These are phyloP conservation scores for Triticum turgidum DNA, from an alignment of 176 grass and related monocot genomes.

Conservation along the genomic window DNA sequence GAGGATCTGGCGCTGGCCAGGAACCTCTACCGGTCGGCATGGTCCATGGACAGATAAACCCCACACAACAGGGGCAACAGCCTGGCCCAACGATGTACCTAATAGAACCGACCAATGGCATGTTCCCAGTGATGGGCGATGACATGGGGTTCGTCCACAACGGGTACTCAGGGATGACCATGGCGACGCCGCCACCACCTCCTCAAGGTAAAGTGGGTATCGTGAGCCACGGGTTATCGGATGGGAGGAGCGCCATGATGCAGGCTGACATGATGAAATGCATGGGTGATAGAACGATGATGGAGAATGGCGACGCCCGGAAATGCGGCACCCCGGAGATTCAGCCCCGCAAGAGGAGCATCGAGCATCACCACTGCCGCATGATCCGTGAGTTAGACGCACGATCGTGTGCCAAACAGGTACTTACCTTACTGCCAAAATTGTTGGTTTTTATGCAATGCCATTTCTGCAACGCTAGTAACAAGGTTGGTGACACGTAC, in stretches of 20 bases:
- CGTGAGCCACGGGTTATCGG: conserved; percentile 53
- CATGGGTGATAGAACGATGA: not conserved
- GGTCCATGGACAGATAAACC: conserved; percentile 31
- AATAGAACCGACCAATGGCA: conserved; percentile 21
- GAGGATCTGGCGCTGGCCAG: conserved; percentile 25
- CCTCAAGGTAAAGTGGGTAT: conserved; percentile 9
- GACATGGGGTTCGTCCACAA: not conserved
- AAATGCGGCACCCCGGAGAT: conserved; percentile 32
- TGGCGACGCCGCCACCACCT: conserved; percentile 33
- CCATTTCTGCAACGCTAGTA: too few species aligned
- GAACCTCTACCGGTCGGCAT: conserved; percentile 29
- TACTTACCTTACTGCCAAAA: not conserved
- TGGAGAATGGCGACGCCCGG: conserved; percentile 10
- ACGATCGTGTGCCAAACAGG: conserved; percentile 55
- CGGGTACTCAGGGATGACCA: conserved; percentile 33
- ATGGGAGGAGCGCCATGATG: conserved; percentile 46
- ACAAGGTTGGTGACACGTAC: too few species aligned
- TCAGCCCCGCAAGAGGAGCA: conserved; percentile 46
- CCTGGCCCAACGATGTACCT: conserved; percentile 23
- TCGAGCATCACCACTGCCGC: conserved; percentile 79
- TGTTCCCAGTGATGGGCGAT: too few species aligned
- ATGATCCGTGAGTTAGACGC: conserved; percentile 86
- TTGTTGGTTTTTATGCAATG: not conserved
- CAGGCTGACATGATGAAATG: conserved; percentile 47
- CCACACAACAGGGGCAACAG: conserved; percentile 35